A percentile compares a stretch with the other conserved stretches of the same genome.
Conservation (phyloP, 1,284 basidiomycete species). For the Peniophora sp. region DNA sequence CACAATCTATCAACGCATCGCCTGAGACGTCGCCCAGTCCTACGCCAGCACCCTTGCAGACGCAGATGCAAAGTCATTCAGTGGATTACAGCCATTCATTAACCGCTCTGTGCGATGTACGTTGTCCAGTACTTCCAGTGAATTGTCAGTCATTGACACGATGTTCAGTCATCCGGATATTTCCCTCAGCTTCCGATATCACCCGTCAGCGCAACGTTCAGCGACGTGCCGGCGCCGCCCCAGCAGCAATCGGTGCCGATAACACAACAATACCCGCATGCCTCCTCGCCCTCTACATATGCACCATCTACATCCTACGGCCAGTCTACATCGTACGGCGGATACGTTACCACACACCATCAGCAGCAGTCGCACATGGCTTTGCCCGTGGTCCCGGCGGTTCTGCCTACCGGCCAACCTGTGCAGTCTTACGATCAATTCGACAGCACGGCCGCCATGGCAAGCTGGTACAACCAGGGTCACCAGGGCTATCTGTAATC, state of each 20-base stretch:
- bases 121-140: conserved; percentile 3
- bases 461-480: too few species aligned
- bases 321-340: not conserved
- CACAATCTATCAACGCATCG: not conserved
- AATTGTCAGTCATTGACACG: not conserved
- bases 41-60: not conserved
- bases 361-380: not conserved
- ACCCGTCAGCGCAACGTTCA: conserved; percentile 13
- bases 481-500: too few species aligned
- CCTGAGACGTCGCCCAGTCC: not conserved
- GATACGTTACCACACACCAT: not conserved
- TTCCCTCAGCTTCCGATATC: conserved; percentile 12
- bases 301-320: not conserved
- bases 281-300: not conserved
- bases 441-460: too few species aligned
- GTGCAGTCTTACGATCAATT: too few species aligned
- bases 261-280: not conserved
- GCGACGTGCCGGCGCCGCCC: conserved; percentile 4
- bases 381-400: too few species aligned
- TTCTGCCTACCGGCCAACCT: too few species aligned
- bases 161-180: conserved; percentile 2
- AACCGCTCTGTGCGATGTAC: conserved; percentile 1
- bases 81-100: conserved; percentile 2
- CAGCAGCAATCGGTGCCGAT: not conserved
- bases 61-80: not conserved